Evolutionary conservation across 805 yeast species (phyloP), one percentile per base, ranked within the genome.

Genomic region (Saccharomycopsis sp.): DNA sequence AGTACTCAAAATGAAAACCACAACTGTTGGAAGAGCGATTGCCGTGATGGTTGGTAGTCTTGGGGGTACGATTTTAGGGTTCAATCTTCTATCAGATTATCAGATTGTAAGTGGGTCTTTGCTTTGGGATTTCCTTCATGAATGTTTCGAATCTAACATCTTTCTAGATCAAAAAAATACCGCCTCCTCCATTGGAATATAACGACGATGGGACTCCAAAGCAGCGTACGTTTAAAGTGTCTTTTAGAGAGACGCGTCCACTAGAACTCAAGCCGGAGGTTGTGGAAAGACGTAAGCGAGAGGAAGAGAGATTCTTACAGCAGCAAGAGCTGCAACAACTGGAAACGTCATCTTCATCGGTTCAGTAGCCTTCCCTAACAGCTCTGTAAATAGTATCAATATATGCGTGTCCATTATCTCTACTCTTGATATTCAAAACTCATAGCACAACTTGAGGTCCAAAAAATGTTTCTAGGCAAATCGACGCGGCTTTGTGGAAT

Each of bases 181-280:
- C 63, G 3, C 71, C 69, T 56, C 63, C 70, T 14, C 79, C 79
- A 24, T 72, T 78, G 0, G 70, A 70, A 53, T 69, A 67, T 51
- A 75, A 75, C 54, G 71, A 70, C 51, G 66, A 74, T 50, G 75
- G 76, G 0, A 71, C 75, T 14, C 71, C 74, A 62, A 72, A 73
- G 48, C 70, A 66, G 47, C 62, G 63, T 44, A 71, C 74, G 5
- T 67, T 76, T 55, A 70, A 61, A 47, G 68, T 77, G 12, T 64
- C 66, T 14, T 70, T 73, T 54, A 66, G 70, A 24, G 73, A 72
- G 44, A 70, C 72, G 54, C 70, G 70, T 20, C 77, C 78, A 0
- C 58, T 76, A 24, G 71, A 73, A 52, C 62, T 75, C 58, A 76
- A 71, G 50, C 73, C 75, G 0, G 73, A 70, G 46, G 73, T 61